These are phyloP conservation scores for Chaetomium olivaceum DNA, from an alignment of 2,329 filamentous ascomycete species.

Conservation along the genomic window DNA sequence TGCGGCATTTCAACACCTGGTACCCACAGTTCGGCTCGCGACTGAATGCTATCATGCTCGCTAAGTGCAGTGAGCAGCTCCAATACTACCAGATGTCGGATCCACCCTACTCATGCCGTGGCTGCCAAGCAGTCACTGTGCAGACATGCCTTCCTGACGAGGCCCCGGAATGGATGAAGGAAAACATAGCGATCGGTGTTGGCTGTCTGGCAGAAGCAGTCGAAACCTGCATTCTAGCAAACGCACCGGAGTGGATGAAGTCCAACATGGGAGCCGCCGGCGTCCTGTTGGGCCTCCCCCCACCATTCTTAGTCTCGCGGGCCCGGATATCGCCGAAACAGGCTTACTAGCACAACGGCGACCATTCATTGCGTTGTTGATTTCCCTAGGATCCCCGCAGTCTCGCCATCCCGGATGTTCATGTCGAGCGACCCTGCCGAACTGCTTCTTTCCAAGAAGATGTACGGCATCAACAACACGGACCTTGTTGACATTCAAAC, in stretches of 20 bases:
- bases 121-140: background rate
- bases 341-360: background rate
- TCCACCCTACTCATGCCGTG: background rate
- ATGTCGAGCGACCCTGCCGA: background rate
- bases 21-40: background rate
- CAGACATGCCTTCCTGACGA: background rate
- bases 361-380: background rate
- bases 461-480: background rate
- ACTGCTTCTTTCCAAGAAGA: background rate
- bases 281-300: background rate
- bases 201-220: background rate
- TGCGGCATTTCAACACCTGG: background rate
- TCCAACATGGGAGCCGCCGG: background rate
- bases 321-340: background rate
- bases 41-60: background rate
- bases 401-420: background rate
- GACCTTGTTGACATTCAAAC: background rate
- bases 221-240: background rate
- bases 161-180: background rate
- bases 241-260: conserved; percentile 2
- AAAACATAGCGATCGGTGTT: background rate
- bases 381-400: background rate
- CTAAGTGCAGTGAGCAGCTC: background rate
- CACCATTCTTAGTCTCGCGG: conserved; percentile 1
- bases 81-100: background rate